Evolutionary conservation across 768 basidiomycete genomes (phyloP).

Genomic region (Jaapia argillacea): DNA sequence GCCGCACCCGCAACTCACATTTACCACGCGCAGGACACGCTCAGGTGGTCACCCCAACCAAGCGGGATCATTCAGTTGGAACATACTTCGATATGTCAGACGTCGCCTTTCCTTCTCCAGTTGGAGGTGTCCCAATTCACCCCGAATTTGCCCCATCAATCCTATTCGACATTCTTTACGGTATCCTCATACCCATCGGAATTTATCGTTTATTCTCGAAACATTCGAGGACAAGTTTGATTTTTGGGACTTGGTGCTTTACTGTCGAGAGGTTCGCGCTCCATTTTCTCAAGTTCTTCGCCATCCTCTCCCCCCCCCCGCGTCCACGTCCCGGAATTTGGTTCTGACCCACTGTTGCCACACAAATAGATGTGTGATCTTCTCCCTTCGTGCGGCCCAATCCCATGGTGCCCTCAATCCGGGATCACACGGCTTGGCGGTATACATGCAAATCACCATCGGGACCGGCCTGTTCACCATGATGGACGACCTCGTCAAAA

Average conservation of each 20-base stretch:
- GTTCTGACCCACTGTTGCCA: too few relatives aligned
- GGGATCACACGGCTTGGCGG: slow-evolving; percentile 6
- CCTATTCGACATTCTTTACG: slow-evolving; percentile 30
- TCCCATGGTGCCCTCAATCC: slow-evolving; percentile 10
- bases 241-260: slow-evolving; percentile 23
- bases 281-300: too few relatives aligned
- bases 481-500: slow-evolving; percentile 5
- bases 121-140: slow-evolving; percentile 30
- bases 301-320: slow-evolving; percentile 7
- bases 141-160: slow-evolving; percentile 33
- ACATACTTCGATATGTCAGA: too few relatives aligned
- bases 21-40: too few relatives aligned
- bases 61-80: too few relatives aligned
- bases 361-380: too few relatives aligned
- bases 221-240: slow-evolving; percentile 24
- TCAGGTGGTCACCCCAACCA: too few relatives aligned
- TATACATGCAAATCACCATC: slow-evolving; percentile 13
- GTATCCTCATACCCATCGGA: slow-evolving; percentile 24
- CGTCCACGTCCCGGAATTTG: too few relatives aligned
- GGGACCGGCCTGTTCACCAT: slow-evolving; percentile 8
- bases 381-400: slow-evolving; percentile 13
- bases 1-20: too few relatives aligned
- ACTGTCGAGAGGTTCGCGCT: slow-evolving; percentile 27
- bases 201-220: slow-evolving; percentile 23
- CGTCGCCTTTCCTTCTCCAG: slow-evolving; percentile 36